phyloP scores from a whole-genome alignment of 1,284 basidiomycete species.

The Ceratobasidium sp. region DNA sequence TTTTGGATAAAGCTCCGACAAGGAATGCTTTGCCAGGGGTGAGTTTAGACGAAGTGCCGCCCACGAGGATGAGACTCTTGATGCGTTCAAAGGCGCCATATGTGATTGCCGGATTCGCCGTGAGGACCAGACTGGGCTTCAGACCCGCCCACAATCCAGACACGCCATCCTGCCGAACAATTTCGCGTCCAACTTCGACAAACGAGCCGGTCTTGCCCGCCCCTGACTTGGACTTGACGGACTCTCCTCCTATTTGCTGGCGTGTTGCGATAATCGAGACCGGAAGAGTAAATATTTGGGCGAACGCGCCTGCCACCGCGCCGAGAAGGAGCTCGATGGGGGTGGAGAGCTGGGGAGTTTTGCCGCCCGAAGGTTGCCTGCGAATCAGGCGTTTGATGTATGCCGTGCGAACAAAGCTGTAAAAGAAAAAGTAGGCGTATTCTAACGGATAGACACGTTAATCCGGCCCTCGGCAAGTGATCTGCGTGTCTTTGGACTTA shows the following conservation, averaged over 20 bases:
- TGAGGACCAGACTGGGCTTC: constrained; percentile 91
- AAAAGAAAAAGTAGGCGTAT: constrained; percentile 99
- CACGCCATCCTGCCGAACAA: constrained; percentile 91
- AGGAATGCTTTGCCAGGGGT: constrained; percentile 85
- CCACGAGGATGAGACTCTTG: constrained; percentile 73
- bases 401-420: constrained; percentile 86
- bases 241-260: constrained; percentile 80
- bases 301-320: constrained; percentile 91
- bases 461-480: not conserved
- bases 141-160: constrained; percentile 95
- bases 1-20: constrained; percentile 95
- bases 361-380: constrained; percentile 65
- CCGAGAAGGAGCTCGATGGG: constrained; percentile 88
- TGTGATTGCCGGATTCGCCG: constrained; percentile 97
- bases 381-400: constrained; percentile 77
- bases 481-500: constrained; percentile 60
- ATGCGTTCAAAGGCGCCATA: constrained; percentile 96
- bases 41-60: constrained; percentile 64
- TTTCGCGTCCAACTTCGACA: constrained; percentile 83
- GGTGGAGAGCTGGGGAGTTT: constrained; percentile 72
- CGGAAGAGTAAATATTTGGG: constrained; percentile 98
- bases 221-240: constrained; percentile 42
- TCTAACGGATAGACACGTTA: constrained; percentile 63
- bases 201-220: constrained; percentile 72
- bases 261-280: constrained; percentile 97